Conservation (phyloP, 78 protist genomes). For the Bodo saltans region DNA sequence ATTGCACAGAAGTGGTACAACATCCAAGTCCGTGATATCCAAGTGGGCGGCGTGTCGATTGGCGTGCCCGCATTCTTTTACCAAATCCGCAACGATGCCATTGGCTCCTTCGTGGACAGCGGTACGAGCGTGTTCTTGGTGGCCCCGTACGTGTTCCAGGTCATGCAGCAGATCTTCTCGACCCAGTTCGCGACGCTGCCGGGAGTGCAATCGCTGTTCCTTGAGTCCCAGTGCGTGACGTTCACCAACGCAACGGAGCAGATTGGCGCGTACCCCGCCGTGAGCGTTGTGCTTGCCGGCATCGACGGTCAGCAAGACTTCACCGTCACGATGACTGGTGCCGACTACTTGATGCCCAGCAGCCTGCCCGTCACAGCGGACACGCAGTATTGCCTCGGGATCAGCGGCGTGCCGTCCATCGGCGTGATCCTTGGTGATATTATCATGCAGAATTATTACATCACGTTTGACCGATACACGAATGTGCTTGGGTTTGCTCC, state of each 20-base stretch:
- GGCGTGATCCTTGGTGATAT: constrained; percentile 1
- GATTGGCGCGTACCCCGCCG: constrained; percentile 5
- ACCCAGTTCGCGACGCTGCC: not conserved
- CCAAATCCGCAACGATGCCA: not conserved
- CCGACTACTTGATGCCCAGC: not conserved
- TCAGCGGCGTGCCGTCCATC: not conserved
- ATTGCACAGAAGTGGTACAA: not conserved
- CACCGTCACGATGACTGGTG: not conserved
- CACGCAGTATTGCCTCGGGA: not conserved
- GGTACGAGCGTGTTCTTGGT: not conserved
- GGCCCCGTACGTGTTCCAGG: not conserved
- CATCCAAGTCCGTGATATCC: not conserved
- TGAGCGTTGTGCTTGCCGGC: not conserved
- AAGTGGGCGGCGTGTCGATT: not conserved
- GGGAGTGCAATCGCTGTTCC: not conserved
- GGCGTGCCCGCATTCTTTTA: not conserved
- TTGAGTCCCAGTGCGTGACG: not conserved
- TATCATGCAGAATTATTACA: not conserved
- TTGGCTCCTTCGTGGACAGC: not conserved
- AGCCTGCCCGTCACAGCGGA: too few relatives aligned
- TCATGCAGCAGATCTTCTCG: not conserved
- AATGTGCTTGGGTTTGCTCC: not conserved
- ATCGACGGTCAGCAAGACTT: not conserved
- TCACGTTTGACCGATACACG: not conserved
- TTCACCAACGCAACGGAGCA: not conserved